A percentile compares a stretch with the other conserved stretches of the same genome.
Conservation (phyloP, 2,329 filamentous ascomycete genomes). For the Didymella glomerata region DNA sequence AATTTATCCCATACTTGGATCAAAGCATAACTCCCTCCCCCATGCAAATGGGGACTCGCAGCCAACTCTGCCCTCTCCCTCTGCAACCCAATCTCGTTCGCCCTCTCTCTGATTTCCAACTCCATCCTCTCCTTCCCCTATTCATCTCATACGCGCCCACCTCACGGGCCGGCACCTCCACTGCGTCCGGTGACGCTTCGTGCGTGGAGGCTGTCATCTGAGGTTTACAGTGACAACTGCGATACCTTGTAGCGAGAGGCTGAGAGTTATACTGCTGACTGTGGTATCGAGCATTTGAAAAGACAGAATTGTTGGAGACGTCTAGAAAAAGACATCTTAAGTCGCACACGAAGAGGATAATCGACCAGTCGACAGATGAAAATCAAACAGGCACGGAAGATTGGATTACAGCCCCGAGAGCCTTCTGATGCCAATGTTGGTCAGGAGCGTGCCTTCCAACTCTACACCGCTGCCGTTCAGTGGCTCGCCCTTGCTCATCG, state of each 20-base stretch:
- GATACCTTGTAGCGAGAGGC: background rate
- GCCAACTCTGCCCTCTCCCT: slow-evolving; percentile 1
- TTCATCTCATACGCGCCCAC: background rate
- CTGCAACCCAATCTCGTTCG: background rate
- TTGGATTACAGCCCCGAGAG: slow-evolving; percentile 43
- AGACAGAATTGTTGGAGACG: background rate
- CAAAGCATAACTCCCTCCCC: background rate
- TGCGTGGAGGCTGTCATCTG: background rate
- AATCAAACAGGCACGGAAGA: background rate
- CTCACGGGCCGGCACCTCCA: slow-evolving; percentile 5
- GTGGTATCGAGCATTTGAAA: background rate
- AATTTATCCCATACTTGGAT: background rate
- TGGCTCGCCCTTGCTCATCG: slow-evolving; percentile 57
- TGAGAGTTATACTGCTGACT: background rate
- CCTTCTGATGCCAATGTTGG: slow-evolving; percentile 54
- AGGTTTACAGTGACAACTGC: background rate
- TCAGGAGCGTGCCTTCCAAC: slow-evolving; percentile 50
- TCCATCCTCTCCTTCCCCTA: background rate
- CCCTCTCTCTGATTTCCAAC: background rate
- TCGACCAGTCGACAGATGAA: background rate
- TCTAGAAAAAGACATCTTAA: background rate
- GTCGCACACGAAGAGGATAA: background rate
- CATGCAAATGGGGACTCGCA: background rate
- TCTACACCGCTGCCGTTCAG: slow-evolving; percentile 51
- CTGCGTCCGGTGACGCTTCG: background rate